A percentile compares a stretch with the other conserved stretches of the same genome.
phyloP scores from a whole-genome alignment of 352 stramenopile genomes.

The Pythium rishiriense region DNA sequence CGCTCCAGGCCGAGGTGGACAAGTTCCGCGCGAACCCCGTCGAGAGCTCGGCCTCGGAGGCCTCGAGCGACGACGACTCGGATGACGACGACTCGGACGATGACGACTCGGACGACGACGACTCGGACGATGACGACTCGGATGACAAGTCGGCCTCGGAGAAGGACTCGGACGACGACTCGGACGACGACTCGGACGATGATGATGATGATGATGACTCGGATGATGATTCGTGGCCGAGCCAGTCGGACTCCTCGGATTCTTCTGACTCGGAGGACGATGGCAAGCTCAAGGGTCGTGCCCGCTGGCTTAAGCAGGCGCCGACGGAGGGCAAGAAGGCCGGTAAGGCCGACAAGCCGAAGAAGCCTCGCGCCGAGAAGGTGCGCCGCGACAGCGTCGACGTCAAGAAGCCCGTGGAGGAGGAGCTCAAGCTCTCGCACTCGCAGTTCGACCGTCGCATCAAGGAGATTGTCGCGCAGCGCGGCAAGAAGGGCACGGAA shows the following conservation, averaged over 20 bases:
- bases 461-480: constrained; percentile 82
- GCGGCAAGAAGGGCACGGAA: constrained; percentile 84
- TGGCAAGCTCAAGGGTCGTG: constrained; percentile 93
- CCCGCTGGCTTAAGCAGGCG: constrained; percentile 95
- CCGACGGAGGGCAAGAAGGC: constrained; percentile 40
- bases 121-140: constrained; percentile 33
- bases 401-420: constrained; percentile 65
- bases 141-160: constrained; percentile 24
- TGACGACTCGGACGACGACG: constrained; percentile 28
- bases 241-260: constrained; percentile 52
- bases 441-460: constrained; percentile 83
- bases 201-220: constrained; percentile 34
- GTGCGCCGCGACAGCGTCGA: constrained; percentile 51
- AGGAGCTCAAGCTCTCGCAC: constrained; percentile 79
- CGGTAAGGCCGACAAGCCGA: constrained; percentile 32
- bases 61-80: constrained; percentile 43
- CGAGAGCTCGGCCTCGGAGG: constrained; percentile 61
- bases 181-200: constrained; percentile 33
- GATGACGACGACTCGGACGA: constrained; percentile 42
- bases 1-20: constrained; percentile 83
- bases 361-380: constrained; percentile 35
- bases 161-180: constrained; percentile 36
- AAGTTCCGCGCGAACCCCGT: constrained; percentile 92
- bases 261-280: constrained; percentile 74
- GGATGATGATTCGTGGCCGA: constrained; percentile 35